phyloP scores from a whole-genome alignment of 2,329 filamentous ascomycete species.

The Fusarium nodosum region DNA sequence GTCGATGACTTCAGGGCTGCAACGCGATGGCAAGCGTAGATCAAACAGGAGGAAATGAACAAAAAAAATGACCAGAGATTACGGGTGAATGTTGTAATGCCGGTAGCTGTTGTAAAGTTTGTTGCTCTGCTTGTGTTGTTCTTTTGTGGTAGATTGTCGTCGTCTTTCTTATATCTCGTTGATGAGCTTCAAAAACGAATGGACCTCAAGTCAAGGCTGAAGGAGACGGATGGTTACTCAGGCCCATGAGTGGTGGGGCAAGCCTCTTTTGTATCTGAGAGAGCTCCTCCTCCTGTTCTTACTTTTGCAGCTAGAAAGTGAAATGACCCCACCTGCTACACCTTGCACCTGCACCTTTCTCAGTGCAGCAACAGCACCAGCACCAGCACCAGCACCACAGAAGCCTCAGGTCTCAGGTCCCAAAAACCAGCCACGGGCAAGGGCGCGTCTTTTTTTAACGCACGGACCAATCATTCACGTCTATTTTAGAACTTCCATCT shows the following conservation, averaged over 20 bases:
- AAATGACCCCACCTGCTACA: constrained; percentile 21
- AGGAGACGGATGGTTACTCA: constrained; percentile 47
- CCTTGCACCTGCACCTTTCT: constrained; percentile 30
- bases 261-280: constrained; percentile 51
- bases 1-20: constrained; percentile 22
- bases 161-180: constrained; percentile 23
- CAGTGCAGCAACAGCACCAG: constrained; percentile 3
- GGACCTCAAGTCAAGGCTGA: constrained; percentile 18
- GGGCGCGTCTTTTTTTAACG: constrained; percentile 30
- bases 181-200: constrained; percentile 22
- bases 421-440: constrained; percentile 25
- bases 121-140: constrained; percentile 14
- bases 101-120: constrained; percentile 2
- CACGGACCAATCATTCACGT: constrained; percentile 42
- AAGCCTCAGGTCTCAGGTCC: constrained; percentile 25
- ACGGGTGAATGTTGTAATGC: background rate
- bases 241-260: constrained; percentile 51
- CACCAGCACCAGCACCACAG: background rate
- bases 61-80: background rate
- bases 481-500: constrained; percentile 48
- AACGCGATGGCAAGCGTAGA: constrained; percentile 19
- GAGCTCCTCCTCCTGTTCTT: constrained; percentile 19
- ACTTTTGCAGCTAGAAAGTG: constrained; percentile 19
- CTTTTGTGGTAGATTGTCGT: constrained; percentile 16
- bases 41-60: constrained; percentile 1